A percentile compares a stretch with the other conserved stretches of the same genome.
These are phyloP conservation scores for Beauveria sp. DNA, from an alignment of 2,329 filamentous ascomycete genomes.

Conservation along the genomic window DNA sequence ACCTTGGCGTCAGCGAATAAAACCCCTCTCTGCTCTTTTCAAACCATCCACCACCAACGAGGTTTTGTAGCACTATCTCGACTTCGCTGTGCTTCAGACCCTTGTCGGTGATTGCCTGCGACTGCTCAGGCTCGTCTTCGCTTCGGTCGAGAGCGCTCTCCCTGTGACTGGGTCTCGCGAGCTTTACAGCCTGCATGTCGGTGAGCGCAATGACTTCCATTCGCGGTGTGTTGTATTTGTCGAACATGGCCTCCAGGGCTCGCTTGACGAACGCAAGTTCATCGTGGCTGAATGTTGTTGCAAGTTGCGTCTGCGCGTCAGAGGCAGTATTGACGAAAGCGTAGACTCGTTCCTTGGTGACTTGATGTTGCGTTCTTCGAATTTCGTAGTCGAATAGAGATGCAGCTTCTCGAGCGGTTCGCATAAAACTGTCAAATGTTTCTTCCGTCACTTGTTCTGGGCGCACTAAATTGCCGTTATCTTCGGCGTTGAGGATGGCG, in stretches of 20 bases:
- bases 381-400: slow-evolving; percentile 84
- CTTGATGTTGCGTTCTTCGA: slow-evolving; percentile 64
- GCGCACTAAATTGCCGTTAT: slow-evolving; percentile 29
- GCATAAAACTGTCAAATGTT: slow-evolving; percentile 61
- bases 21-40: slow-evolving; percentile 64
- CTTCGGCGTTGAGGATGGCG: slow-evolving; percentile 58
- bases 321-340: slow-evolving; percentile 83
- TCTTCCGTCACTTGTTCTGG: slow-evolving; percentile 59
- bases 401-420: slow-evolving; percentile 62
- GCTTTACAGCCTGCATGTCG: slow-evolving; percentile 67
- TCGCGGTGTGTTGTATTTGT: slow-evolving; percentile 71
- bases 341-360: slow-evolving; percentile 58
- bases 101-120: slow-evolving; percentile 33
- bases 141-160: slow-evolving; percentile 24
- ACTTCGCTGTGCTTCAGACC: slow-evolving; percentile 71
- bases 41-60: slow-evolving; percentile 80
- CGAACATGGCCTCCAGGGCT: slow-evolving; percentile 85
- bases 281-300: slow-evolving; percentile 70
- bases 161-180: slow-evolving; percentile 45
- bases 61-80: slow-evolving; percentile 58
- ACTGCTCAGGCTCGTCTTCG: slow-evolving; percentile 19
- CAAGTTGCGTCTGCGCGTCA: slow-evolving; percentile 78
- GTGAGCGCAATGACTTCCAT: slow-evolving; percentile 79
- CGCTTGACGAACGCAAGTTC: slow-evolving; percentile 88
- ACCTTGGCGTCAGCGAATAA: slow-evolving; percentile 69